These are phyloP conservation scores for Coemansia sp. DNA, from an alignment of 192 early-diverging fungal species.

Conservation along the genomic window DNA sequence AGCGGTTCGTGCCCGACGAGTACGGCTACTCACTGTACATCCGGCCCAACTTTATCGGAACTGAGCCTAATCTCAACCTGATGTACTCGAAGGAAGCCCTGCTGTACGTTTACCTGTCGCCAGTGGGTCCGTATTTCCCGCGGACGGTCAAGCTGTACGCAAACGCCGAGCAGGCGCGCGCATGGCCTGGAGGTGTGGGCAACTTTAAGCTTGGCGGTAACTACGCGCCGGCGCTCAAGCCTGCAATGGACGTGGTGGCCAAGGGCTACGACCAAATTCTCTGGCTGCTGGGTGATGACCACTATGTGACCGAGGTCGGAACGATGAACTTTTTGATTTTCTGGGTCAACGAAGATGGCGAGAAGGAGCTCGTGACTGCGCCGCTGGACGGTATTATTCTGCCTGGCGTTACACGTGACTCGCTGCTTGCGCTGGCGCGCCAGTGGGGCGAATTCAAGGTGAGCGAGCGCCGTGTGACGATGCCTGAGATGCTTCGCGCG, in stretches of 20 bases:
- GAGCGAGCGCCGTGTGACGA: constrained; percentile 76
- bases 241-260: constrained; percentile 83
- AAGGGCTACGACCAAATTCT: constrained; percentile 92
- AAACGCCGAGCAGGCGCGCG: constrained; percentile 80
- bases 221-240: constrained; percentile 56
- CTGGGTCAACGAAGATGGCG: constrained; percentile 80
- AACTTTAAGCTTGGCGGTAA: constrained; percentile 87
- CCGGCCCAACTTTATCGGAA: constrained; percentile 94
- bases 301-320: constrained; percentile 92
- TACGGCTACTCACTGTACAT: constrained; percentile 94
- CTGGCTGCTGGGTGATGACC: constrained; percentile 90
- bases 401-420: constrained; percentile 95
- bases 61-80: constrained; percentile 81
- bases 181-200: constrained; percentile 96
- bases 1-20: constrained; percentile 85
- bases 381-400: constrained; percentile 94
- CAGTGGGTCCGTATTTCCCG: constrained; percentile 96
- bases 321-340: constrained; percentile 96
- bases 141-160: constrained; percentile 82
- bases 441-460: constrained; percentile 92
- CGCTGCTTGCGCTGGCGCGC: constrained; percentile 76
- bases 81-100: constrained; percentile 74
- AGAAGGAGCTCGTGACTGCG: constrained; percentile 87
- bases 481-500: constrained; percentile 77
- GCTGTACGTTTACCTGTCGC: constrained; percentile 88